Base-by-base conservation (phyloP, 306 rosid genomes). In the Cicer yamashitae region DNA sequence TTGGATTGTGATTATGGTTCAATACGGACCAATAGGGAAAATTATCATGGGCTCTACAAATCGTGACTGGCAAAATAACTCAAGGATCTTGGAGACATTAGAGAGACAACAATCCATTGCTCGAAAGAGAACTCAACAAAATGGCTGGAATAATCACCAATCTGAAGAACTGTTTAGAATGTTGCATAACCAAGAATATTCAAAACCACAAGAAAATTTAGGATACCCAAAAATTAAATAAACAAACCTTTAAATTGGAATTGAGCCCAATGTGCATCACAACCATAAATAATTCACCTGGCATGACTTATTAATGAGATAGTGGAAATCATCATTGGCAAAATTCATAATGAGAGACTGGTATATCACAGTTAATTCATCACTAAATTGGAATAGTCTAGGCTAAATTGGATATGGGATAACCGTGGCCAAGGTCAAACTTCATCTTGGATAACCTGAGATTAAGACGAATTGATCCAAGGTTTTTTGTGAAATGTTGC, bases 111-210 rank as follows among this genome's bases (percentile, higher is more conserved):
- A 22, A 22, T 22, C 30, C 3, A 22, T 22, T 22, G 30, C 30
- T 22, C 30, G 56, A 50, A 13, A 50, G 20, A 50, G 20, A 50
- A 13, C 56, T 13, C 9, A n/a, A 50, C 9, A n/a, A 50, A 2
- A 50, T 50, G 18, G 56, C 56, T 50, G 54, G 54, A 50, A n/a
- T n/a, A 50, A 17, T 50, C 54, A 13, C 18, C 54, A 50, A 13
- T 50, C 54, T 50, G 56, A 14, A n/a, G 18, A 51, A 18, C 57
- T 51, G 57, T 51, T 51, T 51, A 22, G 57, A 51, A 51, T 51
- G 8, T 51, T 51, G 57, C 8, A 51, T n/a, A 6, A 51, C 6
- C 14, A n/a, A 18, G 57, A 51, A n/a, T n/a, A 6, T 51, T 2
- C 7, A 14, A 51, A 51, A n/a, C 57, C 57, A 50, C 9, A 51